Evolutionary conservation across 306 rosid genomes (phyloP).

Genomic region (Spatholobus suberectus): DNA sequence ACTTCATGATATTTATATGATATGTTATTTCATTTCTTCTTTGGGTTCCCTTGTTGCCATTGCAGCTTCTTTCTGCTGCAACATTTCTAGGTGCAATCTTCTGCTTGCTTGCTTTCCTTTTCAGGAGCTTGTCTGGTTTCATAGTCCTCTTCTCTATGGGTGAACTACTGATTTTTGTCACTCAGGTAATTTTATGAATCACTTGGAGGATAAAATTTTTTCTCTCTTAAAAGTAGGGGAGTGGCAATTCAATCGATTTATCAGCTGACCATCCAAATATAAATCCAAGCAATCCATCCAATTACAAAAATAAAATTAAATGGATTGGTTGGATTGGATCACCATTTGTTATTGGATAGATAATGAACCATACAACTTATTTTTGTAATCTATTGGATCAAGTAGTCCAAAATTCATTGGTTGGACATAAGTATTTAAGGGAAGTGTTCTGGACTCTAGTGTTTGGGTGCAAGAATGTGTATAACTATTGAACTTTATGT

Average conservation of each 20-base stretch:
- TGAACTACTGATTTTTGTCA: conserved; percentile 85
- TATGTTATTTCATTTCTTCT: conserved; percentile 29
- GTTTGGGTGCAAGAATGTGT: not conserved
- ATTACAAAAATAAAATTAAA: not conserved
- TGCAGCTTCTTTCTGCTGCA: conserved; percentile 87
- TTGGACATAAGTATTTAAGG: no score
- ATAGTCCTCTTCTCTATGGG: conserved; percentile 74
- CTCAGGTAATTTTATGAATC: conserved; percentile 65
- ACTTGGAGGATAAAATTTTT: conserved; percentile 13
- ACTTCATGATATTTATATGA: conserved; percentile 21
- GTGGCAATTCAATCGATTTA: not conserved
- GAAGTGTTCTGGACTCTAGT: not conserved
- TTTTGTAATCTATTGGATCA: not conserved
- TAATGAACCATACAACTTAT: not conserved
- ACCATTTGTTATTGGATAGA: not conserved
- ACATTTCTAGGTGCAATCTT: conserved; percentile 84
- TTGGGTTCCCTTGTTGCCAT: conserved; percentile 39
- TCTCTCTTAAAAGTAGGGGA: not conserved
- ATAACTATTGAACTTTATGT: not conserved
- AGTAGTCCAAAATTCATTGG: not conserved
- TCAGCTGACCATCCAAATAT: not conserved
- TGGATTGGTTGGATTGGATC: not conserved
- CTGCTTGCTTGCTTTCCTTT: conserved; percentile 83
- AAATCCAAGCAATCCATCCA: not conserved
- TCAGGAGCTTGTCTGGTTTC: conserved; percentile 68